These are phyloP conservation scores for Cutaneotrichosporon mucoides DNA, from an alignment of 1,284 basidiomycete genomes.

Conservation along the genomic window DNA sequence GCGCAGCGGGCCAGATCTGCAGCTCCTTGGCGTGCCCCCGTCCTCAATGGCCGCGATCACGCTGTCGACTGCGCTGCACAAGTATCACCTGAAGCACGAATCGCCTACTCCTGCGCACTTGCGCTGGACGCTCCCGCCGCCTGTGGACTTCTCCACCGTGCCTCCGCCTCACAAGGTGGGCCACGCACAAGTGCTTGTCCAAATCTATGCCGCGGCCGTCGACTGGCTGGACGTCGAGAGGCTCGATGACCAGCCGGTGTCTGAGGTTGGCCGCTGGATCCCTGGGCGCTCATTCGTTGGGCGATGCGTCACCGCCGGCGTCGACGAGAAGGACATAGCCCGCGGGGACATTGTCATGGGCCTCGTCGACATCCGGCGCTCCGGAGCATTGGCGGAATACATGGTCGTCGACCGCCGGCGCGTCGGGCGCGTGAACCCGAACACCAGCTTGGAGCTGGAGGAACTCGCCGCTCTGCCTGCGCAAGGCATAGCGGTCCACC, in stretches of 20 bases:
- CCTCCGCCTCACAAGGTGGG: constrained; percentile 68
- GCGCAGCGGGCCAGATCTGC: constrained; percentile 59
- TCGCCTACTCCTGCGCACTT: constrained; percentile 52
- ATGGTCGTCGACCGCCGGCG: constrained; percentile 71
- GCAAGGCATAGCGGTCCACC: constrained; percentile 68
- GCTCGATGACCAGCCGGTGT: constrained; percentile 53
- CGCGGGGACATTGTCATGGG: constrained; percentile 81
- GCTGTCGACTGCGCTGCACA: constrained; percentile 20
- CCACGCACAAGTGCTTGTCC: constrained; percentile 65
- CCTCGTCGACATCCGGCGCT: constrained; percentile 67
- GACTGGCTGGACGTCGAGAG: constrained; percentile 67
- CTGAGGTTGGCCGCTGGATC: constrained; percentile 50
- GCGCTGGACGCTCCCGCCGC: constrained; percentile 42
- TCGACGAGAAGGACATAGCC: constrained; percentile 66
- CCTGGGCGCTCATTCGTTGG: constrained; percentile 81
- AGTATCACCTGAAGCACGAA: constrained; percentile 13
- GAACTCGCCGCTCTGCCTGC: constrained; percentile 74
- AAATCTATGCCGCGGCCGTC: constrained; percentile 77
- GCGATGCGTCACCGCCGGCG: constrained; percentile 69
- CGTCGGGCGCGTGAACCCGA: constrained; percentile 61
- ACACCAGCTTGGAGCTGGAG: constrained; percentile 57
- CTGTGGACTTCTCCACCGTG: constrained; percentile 62
- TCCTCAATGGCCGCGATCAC: constrained; percentile 81
- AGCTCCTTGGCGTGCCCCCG: constrained; percentile 68
- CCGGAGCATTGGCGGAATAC: constrained; percentile 77